Base-by-base conservation (phyloP, 192 early-diverging fungal genomes). In the Obelidium mucronatum region DNA sequence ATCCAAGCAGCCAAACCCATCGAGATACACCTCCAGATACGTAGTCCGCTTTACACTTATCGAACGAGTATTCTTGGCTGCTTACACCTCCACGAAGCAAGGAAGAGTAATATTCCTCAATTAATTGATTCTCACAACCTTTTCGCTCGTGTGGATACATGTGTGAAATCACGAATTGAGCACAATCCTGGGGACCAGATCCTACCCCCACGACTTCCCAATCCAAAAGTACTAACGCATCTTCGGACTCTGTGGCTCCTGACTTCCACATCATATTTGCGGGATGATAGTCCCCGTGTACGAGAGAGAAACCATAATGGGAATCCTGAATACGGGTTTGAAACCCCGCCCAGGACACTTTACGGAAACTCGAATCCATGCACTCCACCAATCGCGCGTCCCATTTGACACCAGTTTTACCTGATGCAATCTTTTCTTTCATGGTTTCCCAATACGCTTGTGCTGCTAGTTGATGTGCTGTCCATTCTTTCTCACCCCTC, bases 161-260 rank as follows among this genome's bases (percentile, higher is more conserved):
- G 44, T 68, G 67, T 22, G 67, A 68, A 52, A 68, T 68, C 19
- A 68, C 42, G 30, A 40, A 68, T 44, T 68, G 67, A 4, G 67
- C 67, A 5, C 40, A 44, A 44, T 68, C 67, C 34, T 68, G 67
- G 6, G 67, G 40, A 1, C 67, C 67, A 30, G 19, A 26, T 11
- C 67, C 67, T 52, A 68, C n/a, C 17, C 67, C 67, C 6, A 68
- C 67, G 40, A 68, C 67, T 52, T 68, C 67, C 67, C 67, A 68
- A 35, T 68, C 67, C n/a, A 66, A 34, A 17, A 68, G 11, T 15
- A 68, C 33, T 2, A 52, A 44, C 64, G 37, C 17, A 39, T 66
- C 64, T 8, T 39, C 59, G 59, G 15, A 31, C 40, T 53, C 44
- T 37, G 15, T 36, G 22, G 11, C 35, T 39, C 6, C 58, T 31